Base-by-base conservation (phyloP, 164 flowering plant species). In the Stephania yunnanensis region DNA sequence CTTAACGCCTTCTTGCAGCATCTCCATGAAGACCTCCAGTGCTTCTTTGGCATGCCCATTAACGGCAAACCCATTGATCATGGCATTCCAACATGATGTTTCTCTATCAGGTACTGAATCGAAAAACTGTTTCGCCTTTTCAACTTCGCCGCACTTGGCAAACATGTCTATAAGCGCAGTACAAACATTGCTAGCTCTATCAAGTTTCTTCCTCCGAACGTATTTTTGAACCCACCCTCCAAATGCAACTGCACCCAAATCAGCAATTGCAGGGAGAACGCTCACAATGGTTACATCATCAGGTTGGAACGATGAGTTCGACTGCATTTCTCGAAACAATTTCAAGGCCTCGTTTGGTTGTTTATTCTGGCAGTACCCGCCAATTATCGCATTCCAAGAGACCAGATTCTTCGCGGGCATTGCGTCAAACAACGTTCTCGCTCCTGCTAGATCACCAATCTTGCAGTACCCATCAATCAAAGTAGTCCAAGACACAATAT, bases 371-470 rank as follows among this genome's bases (percentile, higher is more conserved):
- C 83, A 83, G 78, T 89, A 90, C 30, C 98, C 95, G 46, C 89
- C 82, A 70, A 93, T 89, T 87, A 93, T 93, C 5, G 88, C 82
- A 80, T 90, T 93, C 98, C 98, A 92, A 17, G 95, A 87, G 68
- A 85, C 73, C 52, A 90, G 68, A 83, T 90, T 93, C 84, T 86
- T 90, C 74, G 79, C 84, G 0, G 92, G 91, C 91, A 90, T 92
- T 9, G 69, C 74, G 80, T 89, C 89, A 81, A 93, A 93, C 6
- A 93, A 48, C 4, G 53, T 68, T 76, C 90, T 85, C 13, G 97
- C 97, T 29, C 83, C 72, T 25, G 45, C 79, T 44, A 89, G 61
- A 77, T 88, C 84, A 64, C 91, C 90, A 77, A 58, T 74, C 42
- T 74, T 85, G 77, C 95, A 84, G 79, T 84, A 92, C 20, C 95